A percentile compares a stretch with the other conserved stretches of the same genome.
Evolutionary conservation across 352 stramenopile genomes (phyloP).

Genomic region (Pythium biforme): DNA sequence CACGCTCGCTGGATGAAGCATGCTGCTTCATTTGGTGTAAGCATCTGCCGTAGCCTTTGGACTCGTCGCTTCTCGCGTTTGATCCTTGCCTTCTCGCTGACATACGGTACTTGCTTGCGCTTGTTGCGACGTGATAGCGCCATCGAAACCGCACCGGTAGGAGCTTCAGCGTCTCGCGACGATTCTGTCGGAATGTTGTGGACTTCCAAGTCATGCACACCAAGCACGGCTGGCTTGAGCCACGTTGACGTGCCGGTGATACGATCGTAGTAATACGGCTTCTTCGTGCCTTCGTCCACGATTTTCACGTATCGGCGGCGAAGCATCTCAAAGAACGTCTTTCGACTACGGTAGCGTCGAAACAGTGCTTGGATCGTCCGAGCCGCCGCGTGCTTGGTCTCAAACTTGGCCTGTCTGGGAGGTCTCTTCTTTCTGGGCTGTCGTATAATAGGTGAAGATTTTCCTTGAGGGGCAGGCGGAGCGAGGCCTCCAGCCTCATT

Average conservation of each 20-base stretch:
- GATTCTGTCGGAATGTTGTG: constrained; percentile 17
- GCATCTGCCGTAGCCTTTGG: constrained; percentile 51
- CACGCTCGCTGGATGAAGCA: constrained; percentile 54
- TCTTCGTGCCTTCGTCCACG: constrained; percentile 37
- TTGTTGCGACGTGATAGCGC: constrained; percentile 20
- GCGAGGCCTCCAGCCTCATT: background rate
- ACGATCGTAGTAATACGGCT: constrained; percentile 71
- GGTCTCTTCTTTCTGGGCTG: constrained; percentile 18
- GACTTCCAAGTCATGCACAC: constrained; percentile 51
- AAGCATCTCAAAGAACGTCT: constrained; percentile 41
- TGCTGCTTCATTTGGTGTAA: constrained; percentile 53
- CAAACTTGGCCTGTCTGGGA: constrained; percentile 18
- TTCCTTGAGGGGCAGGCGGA: background rate
- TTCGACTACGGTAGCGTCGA: constrained; percentile 46
- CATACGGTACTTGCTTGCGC: constrained; percentile 26
- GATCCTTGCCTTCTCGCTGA: constrained; percentile 51
- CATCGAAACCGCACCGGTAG: background rate
- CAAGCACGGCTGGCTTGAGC: constrained; percentile 61
- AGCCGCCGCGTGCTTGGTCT: constrained; percentile 38
- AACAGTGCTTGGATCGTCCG: constrained; percentile 62
- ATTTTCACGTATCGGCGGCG: constrained; percentile 60
- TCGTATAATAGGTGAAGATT: background rate
- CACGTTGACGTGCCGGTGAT: constrained; percentile 44
- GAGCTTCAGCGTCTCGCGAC: constrained; percentile 9
- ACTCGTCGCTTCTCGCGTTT: constrained; percentile 68